Evolutionary conservation across 2,329 filamentous ascomycete genomes (phyloP), one percentile per base, ranked within the genome.

Genomic region (Penicillium sclerotigenum): DNA sequence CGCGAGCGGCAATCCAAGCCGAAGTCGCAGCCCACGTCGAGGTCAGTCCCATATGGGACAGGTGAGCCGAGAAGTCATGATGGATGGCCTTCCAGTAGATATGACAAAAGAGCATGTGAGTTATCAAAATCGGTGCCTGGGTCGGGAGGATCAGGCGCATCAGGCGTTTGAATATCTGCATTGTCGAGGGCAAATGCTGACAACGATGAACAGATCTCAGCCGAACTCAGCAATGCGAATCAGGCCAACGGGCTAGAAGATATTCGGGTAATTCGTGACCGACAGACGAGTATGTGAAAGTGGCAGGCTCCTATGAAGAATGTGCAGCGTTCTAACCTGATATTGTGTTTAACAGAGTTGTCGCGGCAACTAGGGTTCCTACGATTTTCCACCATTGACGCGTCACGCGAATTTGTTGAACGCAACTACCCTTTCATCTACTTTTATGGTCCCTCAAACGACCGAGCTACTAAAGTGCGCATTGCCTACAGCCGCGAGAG

Each of bases 301-400:
- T 4, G 4, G 6, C 13, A 43, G 13, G 10, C 1, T 5, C 1
- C 5, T 4, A n/a, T 18, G 9, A 22, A 11, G 4, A n/a, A 10
- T 14, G 3, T 26, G 24, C 41, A 16, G 38, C 41, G 18, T 53
- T 41, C 1, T n/a, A 46, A 54, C 28, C 18, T 49, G 10, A n/a
- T 8, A 20, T 41, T 29, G 13, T 20, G 24, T 18, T 54, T 37
- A 54, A 48, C 57, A 84, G 82, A 81, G 60, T 68, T 78, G 58
- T 83, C 82, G 26, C 77, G 81, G 57, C 77, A 79, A 58, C 79
- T 84, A 66, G 82, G 81, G 4, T 85, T 85, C 68, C 76, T 83
- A 38, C 78, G 80, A 56, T 85, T 85, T 63, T 67, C 70, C 34
- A 76, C 75, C 24, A 56, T 83, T 28, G 71, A 76, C 31, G 75